phyloP scores from a whole-genome alignment of 495 filamentous ascomycete species.

The Penicillium herquei region DNA sequence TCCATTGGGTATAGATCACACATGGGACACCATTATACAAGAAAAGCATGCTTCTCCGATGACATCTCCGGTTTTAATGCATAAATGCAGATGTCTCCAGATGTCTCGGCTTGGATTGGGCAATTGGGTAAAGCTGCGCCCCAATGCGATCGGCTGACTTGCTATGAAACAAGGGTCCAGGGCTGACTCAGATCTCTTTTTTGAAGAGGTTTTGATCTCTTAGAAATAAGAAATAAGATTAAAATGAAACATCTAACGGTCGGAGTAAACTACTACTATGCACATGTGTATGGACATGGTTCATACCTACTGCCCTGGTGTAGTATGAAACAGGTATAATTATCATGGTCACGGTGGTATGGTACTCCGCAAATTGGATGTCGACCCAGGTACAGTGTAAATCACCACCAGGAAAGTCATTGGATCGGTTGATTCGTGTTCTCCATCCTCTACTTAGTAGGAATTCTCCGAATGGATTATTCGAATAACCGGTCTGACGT shows the following conservation, averaged over 20 bases:
- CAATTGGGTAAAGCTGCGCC: slow-evolving; percentile 5
- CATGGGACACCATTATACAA: background rate
- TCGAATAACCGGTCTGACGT: slow-evolving; percentile 6
- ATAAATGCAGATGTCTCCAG: too few relatives aligned
- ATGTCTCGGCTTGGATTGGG: slow-evolving; percentile 14
- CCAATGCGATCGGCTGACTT: slow-evolving; percentile 16
- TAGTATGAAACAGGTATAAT: too few relatives aligned
- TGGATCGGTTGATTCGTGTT: background rate
- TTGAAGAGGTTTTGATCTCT: background rate
- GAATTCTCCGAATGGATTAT: background rate
- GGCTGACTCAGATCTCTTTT: slow-evolving; percentile 23
- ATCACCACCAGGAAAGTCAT: too few relatives aligned
- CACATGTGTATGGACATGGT: too few relatives aligned
- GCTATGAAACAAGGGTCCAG: slow-evolving; percentile 25
- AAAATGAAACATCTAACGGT: background rate
- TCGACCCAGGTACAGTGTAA: too few relatives aligned
- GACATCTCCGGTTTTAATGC: slow-evolving; percentile 4
- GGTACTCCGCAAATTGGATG: too few relatives aligned
- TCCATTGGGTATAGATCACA: too few relatives aligned
- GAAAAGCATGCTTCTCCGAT: slow-evolving; percentile 10
- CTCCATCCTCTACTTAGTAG: background rate
- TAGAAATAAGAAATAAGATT: slow-evolving; percentile 2
- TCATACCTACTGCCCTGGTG: too few relatives aligned
- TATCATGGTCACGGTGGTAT: too few relatives aligned
- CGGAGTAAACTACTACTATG: too few relatives aligned